A percentile compares a stretch with the other conserved stretches of the same genome.
Evolutionary conservation across 2,329 filamentous ascomycete species (phyloP).

Genomic region (Pseudogymnoascus sp.): DNA sequence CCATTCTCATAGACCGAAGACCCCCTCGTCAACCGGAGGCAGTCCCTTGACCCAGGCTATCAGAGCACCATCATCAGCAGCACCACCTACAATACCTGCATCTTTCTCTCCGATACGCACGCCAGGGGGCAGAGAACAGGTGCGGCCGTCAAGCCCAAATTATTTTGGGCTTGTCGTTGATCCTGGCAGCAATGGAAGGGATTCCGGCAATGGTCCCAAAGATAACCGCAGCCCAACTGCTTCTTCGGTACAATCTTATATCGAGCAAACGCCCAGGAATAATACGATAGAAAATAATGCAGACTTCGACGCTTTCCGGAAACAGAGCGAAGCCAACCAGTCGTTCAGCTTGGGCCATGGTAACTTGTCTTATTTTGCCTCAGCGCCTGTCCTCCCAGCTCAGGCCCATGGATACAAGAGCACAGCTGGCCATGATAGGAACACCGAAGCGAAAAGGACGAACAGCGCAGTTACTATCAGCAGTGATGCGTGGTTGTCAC

Average conservation of each 20-base stretch:
- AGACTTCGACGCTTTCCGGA: slow-evolving; percentile 72
- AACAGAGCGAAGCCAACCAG: slow-evolving; percentile 58
- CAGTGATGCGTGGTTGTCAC: background rate
- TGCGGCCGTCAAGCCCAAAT: slow-evolving; percentile 60
- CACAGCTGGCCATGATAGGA: background rate
- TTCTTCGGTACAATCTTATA: slow-evolving; percentile 62
- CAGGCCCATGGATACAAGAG: slow-evolving; percentile 9
- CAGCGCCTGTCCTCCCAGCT: slow-evolving; percentile 18
- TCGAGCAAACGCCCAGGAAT: slow-evolving; percentile 57
- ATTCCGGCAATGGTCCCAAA: slow-evolving; percentile 53
- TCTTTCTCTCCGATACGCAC: slow-evolving; percentile 16
- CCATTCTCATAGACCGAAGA: slow-evolving; percentile 16
- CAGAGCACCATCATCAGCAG: slow-evolving; percentile 21
- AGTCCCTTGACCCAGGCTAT: slow-evolving; percentile 18
- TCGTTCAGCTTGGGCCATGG: slow-evolving; percentile 38
- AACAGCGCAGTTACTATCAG: background rate
- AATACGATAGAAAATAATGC: slow-evolving; percentile 67
- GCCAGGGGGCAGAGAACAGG: slow-evolving; percentile 18
- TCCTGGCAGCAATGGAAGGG: slow-evolving; percentile 48
- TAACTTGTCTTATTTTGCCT: slow-evolving; percentile 38
- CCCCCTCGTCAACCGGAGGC: slow-evolving; percentile 14
- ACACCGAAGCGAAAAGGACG: background rate
- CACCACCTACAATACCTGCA: slow-evolving; percentile 20
- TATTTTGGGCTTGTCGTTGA: slow-evolving; percentile 76
- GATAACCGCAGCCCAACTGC: slow-evolving; percentile 68